Conservation (phyloP, 2,329 filamentous ascomycete genomes). For the Diatrype stigma region DNA sequence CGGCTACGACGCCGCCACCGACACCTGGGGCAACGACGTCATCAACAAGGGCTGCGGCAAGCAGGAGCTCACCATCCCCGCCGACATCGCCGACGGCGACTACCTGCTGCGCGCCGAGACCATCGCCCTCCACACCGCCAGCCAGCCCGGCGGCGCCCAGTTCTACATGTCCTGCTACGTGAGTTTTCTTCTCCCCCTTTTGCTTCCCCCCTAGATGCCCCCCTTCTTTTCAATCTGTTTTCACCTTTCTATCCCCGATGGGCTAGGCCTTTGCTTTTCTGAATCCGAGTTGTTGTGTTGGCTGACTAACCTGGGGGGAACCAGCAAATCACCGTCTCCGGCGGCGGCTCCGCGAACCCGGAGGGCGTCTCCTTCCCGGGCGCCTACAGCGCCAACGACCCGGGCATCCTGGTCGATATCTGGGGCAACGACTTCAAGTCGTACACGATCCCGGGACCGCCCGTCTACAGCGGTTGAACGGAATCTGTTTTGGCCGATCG, state of each 20-base stretch:
- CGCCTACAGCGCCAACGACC: conserved; percentile 42
- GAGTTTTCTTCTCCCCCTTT: conserved; percentile 1
- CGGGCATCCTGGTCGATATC: conserved; percentile 46
- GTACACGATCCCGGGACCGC: conserved; percentile 36
- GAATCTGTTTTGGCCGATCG: too few species aligned
- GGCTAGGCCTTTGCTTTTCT: neutral
- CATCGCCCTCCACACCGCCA: conserved; percentile 37
- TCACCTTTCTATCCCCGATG: neutral
- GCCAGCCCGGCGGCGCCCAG: conserved; percentile 18
- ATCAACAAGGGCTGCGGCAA: conserved; percentile 25
- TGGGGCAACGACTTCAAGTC: conserved; percentile 28
- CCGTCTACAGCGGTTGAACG: conserved; percentile 22
- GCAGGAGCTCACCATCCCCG: conserved; percentile 33
- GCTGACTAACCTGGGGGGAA: conserved; percentile 6
- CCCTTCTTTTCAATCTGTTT: neutral
- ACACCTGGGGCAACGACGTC: conserved; percentile 30
- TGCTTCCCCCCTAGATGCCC: neutral
- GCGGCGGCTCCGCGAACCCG: conserved; percentile 38
- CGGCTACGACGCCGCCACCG: conserved; percentile 26
- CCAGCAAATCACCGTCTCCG: conserved; percentile 42
- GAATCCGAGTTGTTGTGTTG: neutral
- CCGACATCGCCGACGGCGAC: conserved; percentile 34
- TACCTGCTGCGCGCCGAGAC: conserved; percentile 40
- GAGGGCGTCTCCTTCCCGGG: conserved; percentile 42
- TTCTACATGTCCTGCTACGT: conserved; percentile 25